Conservation (phyloP, 2,329 filamentous ascomycete species). For the Talaromyces rugulosus region DNA sequence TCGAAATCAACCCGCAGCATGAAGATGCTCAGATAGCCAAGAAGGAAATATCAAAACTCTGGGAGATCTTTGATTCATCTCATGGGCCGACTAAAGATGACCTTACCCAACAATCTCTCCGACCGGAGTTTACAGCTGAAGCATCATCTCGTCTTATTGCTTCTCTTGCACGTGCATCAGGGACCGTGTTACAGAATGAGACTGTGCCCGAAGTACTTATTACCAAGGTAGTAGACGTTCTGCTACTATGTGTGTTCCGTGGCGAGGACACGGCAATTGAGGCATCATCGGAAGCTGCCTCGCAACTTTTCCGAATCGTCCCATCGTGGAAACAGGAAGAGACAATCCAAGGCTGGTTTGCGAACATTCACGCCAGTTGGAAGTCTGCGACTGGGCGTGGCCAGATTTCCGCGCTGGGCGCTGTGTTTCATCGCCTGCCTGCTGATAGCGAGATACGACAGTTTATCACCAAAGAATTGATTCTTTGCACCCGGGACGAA, state of each 20-base stretch:
- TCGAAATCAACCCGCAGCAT: conserved; percentile 17
- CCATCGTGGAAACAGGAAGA: conserved; percentile 26
- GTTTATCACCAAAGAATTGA: conserved; percentile 29
- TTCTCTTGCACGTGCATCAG: conserved; percentile 31
- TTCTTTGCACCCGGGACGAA: conserved; percentile 31
- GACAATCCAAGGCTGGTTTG: conserved; percentile 37
- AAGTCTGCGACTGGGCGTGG: conserved; percentile 38
- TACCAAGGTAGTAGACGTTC: conserved; percentile 27
- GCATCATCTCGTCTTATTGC: conserved; percentile 35
- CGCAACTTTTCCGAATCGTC: conserved; percentile 37
- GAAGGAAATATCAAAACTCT: conserved; percentile 27
- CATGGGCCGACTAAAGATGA: conserved; percentile 33
- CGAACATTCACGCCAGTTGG: conserved; percentile 31
- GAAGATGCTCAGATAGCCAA: conserved; percentile 23
- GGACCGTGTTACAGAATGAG: conserved; percentile 7
- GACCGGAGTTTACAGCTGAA: conserved; percentile 41
- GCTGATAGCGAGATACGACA: conserved; percentile 19
- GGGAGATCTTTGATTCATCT: conserved; percentile 34
- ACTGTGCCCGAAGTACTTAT: conserved; percentile 16
- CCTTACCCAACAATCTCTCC: conserved; percentile 34
- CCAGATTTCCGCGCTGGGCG: conserved; percentile 40
- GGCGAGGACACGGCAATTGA: conserved; percentile 38
- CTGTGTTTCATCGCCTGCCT: conserved; percentile 33
- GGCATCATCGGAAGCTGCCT: conserved; percentile 36
- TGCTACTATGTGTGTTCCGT: conserved; percentile 38